Conservation (phyloP, 441 rosid genomes). For the Capsella rubella region DNA sequence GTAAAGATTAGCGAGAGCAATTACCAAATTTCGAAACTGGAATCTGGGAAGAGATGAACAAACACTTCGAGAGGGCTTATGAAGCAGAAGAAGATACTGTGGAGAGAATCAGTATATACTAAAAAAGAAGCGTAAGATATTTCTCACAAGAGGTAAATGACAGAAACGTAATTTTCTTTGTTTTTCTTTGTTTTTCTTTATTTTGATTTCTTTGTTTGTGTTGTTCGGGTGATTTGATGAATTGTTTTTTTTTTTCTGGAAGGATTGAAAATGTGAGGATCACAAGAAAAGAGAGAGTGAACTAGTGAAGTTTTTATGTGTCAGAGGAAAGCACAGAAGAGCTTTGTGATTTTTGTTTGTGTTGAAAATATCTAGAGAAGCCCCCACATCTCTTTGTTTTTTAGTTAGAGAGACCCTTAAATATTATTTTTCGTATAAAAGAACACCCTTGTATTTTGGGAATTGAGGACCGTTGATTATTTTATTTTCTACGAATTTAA, state of each 20-base stretch:
- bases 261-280: slow-evolving; percentile 47
- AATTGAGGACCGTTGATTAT: no score
- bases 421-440: no score
- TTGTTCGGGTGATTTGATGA: slow-evolving; percentile 6
- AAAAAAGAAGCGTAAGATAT: slow-evolving; percentile 20
- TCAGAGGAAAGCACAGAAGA: slow-evolving; percentile 21
- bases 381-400: no score
- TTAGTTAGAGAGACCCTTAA: no score
- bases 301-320: slow-evolving; percentile 21
- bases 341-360: neutral
- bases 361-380: no score
- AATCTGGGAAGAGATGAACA: slow-evolving; percentile 12
- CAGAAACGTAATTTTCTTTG: slow-evolving; percentile 17
- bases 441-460: no score
- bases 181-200: neutral
- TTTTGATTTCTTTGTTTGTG: slow-evolving; percentile 8
- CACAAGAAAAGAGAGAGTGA: slow-evolving; percentile 39
- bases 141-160: slow-evolving; percentile 25
- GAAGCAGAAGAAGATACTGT: slow-evolving; percentile 14
- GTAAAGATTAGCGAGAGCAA: neutral
- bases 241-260: neutral
- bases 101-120: slow-evolving; percentile 43
- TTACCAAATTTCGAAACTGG: slow-evolving; percentile 11
- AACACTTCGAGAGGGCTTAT: slow-evolving; percentile 10
- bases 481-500: no score